These are phyloP conservation scores for Chloromonas sp. DNA, from an alignment of 163 green algal species.

Conservation along the genomic window DNA sequence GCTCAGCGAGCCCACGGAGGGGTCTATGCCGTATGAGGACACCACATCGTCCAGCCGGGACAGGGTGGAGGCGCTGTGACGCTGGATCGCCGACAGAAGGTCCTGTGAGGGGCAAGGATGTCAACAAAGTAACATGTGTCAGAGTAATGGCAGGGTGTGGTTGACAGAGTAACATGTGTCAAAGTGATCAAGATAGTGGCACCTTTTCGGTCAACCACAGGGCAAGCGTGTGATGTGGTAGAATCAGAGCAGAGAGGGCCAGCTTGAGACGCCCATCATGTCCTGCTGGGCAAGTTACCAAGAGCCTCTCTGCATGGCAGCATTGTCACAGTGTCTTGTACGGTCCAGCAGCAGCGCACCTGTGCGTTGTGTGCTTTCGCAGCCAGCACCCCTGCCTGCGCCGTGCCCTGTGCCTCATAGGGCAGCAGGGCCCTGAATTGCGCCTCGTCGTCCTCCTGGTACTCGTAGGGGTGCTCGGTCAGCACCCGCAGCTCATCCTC, in stretches of 20 bases:
- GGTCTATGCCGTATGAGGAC: background rate
- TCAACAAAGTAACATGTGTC: background rate
- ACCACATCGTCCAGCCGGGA: background rate
- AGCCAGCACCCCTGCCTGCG: background rate
- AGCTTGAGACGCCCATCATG: background rate
- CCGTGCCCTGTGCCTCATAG: background rate
- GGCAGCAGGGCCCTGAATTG: constrained; percentile 6
- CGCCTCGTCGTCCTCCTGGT: constrained; percentile 24
- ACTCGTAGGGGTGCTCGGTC: constrained; percentile 33
- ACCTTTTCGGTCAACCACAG: background rate
- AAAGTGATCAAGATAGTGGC: background rate
- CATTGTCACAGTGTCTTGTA: too few species aligned
- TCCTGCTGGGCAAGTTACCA: background rate
- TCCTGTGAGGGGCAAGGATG: background rate
- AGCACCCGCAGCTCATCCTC: constrained; percentile 20
- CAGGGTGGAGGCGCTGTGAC: background rate
- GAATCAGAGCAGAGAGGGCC: background rate
- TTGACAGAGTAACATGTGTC: too few species aligned
- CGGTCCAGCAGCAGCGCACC: background rate
- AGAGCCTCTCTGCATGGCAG: too few species aligned
- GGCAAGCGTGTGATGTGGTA: background rate
- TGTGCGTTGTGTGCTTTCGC: background rate
- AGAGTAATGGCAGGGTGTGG: too few species aligned
- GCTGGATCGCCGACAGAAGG: background rate
- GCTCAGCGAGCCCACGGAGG: background rate